Evolutionary conservation across 2,329 filamentous ascomycete species (phyloP).

Genomic region (Diaporthe destruens): DNA sequence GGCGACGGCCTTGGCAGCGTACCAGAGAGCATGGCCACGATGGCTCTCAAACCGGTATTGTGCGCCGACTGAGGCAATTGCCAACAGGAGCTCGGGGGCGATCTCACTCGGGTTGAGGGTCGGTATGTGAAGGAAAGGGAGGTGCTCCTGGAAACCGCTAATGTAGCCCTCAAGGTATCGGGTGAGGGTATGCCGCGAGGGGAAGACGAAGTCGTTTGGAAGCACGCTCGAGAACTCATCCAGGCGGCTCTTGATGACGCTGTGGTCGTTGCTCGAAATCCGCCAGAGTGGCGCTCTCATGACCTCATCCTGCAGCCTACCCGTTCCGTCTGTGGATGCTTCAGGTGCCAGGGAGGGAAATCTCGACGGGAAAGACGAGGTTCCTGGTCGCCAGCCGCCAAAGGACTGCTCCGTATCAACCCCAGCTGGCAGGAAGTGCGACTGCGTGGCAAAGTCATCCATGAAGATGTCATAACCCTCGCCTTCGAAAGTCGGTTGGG

Average conservation of each 20-base stretch:
- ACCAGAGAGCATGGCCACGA: slow-evolving; percentile 71
- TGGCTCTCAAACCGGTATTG: slow-evolving; percentile 74
- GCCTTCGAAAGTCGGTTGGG: slow-evolving; percentile 61
- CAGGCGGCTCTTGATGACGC: slow-evolving; percentile 68
- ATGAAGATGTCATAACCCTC: slow-evolving; percentile 72
- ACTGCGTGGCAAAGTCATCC: slow-evolving; percentile 67
- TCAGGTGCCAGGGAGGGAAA: slow-evolving; percentile 68
- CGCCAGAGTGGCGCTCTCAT: slow-evolving; percentile 56
- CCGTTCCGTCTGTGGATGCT: slow-evolving; percentile 52
- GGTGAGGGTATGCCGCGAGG: slow-evolving; percentile 76
- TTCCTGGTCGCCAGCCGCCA: slow-evolving; percentile 60
- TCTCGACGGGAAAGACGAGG: slow-evolving; percentile 66
- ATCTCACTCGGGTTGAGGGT: slow-evolving; percentile 73
- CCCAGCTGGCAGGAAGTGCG: slow-evolving; percentile 65
- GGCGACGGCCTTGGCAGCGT: slow-evolving; percentile 69
- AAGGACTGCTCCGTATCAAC: slow-evolving; percentile 59
- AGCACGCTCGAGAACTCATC: slow-evolving; percentile 72
- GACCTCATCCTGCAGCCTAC: slow-evolving; percentile 57
- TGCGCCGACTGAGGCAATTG: slow-evolving; percentile 75
- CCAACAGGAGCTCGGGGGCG: slow-evolving; percentile 76
- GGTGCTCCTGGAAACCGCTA: slow-evolving; percentile 71
- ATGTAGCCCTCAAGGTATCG: slow-evolving; percentile 79
- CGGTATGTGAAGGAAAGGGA: slow-evolving; percentile 75
- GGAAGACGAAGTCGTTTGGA: slow-evolving; percentile 74
- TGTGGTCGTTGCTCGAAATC: slow-evolving; percentile 67